Evolutionary conservation across 1,284 basidiomycete species (phyloP).

Genomic region (Ceratobasidium sp.): DNA sequence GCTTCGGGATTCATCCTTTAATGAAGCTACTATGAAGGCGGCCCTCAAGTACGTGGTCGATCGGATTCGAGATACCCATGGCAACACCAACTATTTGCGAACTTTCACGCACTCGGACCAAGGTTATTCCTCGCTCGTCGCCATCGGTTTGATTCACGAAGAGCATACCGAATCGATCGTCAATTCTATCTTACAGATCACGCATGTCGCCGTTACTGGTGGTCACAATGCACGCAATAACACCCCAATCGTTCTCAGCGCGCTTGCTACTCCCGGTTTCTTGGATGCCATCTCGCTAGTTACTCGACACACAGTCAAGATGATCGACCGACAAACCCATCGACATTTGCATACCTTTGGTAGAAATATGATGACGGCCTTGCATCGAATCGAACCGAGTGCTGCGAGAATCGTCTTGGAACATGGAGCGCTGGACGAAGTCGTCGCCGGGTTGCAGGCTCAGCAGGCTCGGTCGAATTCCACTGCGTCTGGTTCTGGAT

Average conservation of each 20-base stretch:
- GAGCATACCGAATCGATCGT: conserved; percentile 17
- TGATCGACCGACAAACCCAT: conserved; percentile 21
- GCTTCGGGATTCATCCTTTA: background rate
- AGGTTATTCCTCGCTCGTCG: conserved; percentile 19
- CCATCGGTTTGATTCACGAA: conserved; percentile 22
- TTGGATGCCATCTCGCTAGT: conserved; percentile 28
- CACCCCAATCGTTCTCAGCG: background rate
- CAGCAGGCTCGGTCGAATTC: conserved; percentile 23
- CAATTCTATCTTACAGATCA: conserved; percentile 33
- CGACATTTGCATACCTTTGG: conserved; percentile 40
- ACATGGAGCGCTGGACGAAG: conserved; percentile 33
- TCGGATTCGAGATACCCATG: conserved; percentile 27
- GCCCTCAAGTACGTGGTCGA: conserved; percentile 36
- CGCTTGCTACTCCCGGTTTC: conserved; percentile 10
- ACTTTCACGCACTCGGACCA: conserved; percentile 35
- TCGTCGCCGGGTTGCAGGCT: conserved; percentile 18
- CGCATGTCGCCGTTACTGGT: conserved; percentile 4
- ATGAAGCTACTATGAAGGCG: background rate
- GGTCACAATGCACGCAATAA: background rate
- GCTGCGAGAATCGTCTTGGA: conserved; percentile 26
- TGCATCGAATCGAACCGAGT: conserved; percentile 23
- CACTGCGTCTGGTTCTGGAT: background rate
- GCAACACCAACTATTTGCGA: conserved; percentile 9
- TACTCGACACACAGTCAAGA: conserved; percentile 13
- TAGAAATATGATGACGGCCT: conserved; percentile 10